Evolutionary conservation across 495 filamentous ascomycete species (phyloP), one percentile per base, ranked within the genome.

Genomic region (Penicillium steckii): DNA sequence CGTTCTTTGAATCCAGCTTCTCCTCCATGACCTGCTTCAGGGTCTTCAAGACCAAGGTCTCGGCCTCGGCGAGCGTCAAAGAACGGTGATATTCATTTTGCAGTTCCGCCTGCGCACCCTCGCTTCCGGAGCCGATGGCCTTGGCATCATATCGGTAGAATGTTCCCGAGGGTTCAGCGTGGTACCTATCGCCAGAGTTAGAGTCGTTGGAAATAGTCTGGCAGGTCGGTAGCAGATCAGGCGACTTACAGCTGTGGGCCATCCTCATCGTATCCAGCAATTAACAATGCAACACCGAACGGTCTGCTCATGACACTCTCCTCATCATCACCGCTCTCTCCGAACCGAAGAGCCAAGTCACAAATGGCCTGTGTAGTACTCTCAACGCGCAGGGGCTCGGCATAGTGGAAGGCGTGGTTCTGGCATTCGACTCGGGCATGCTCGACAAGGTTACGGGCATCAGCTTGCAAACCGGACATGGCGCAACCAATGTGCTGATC

Each of bases 11-110:
- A 68, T 98, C 94, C 46, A 98, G 82, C 79, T 97, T 98, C 84
- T 98, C 94, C 76, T 98, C 94, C 94, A 98, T 98, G 46, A 98
- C 94, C 76, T 98, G 94, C 81, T 98, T 98, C 70, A 98, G 72
- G 30, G 94, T 98, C 84, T 97, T 97, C 59, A 98, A 78, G 26
- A 97, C 95, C 58, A 98, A 75, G 2, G 90, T 89, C 74, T 98
- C 94, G 18, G 94, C 94, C 69, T 98, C 94, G 42, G 80, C 75
- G 53, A 98, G 87, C 46, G 93, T 96, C 57, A 98, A 80, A 40
- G 93, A 97, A 79, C 93, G 96, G 76, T 98, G 94, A 66, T 95
- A 98, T 71, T 97, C 94, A 58, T 96, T 96, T 74, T 98, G 94
- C 72, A 98, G 75, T 71, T 97, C 94, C 7, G 93, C 94, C 74